A percentile compares a stretch with the other conserved stretches of the same genome.
Conservation (phyloP, 768 basidiomycete species). For the Hortiboletus flavorubellus region DNA sequence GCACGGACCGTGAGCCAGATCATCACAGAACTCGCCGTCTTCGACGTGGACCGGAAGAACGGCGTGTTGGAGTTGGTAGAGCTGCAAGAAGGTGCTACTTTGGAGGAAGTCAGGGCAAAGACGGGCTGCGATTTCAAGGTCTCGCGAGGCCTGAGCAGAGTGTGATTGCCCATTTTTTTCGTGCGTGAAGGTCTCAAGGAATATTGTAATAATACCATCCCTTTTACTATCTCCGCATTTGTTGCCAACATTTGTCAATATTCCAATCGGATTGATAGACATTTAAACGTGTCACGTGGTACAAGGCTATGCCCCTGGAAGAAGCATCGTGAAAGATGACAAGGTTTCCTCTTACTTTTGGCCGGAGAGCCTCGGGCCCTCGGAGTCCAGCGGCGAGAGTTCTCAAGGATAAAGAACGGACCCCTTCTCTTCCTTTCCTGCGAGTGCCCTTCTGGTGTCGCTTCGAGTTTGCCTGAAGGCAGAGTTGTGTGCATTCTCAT, state of each 20-base stretch:
- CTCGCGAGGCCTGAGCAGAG: conserved; percentile 45
- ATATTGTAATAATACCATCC: conserved; percentile 11
- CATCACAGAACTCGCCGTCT: conserved; percentile 90
- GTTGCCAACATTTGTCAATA: background rate
- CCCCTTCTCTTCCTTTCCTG: background rate
- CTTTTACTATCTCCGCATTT: background rate
- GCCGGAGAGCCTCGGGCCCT: too few relatives aligned
- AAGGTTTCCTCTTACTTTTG: background rate
- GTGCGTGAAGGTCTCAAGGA: background rate
- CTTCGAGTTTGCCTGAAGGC: conserved; percentile 5
- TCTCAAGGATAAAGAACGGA: conserved; percentile 14
- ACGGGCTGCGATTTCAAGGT: conserved; percentile 83
- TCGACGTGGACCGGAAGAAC: conserved; percentile 75
- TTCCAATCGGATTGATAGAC: background rate
- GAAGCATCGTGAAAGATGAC: background rate
- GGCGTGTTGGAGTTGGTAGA: conserved; percentile 77
- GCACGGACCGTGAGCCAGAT: conserved; percentile 86
- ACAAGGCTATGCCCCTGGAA: background rate
- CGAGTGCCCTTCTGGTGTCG: background rate
- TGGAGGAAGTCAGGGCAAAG: conserved; percentile 84
- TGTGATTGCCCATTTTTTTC: conserved; percentile 30
- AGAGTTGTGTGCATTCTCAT: conserved; percentile 3
- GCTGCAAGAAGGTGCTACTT: conserved; percentile 75
- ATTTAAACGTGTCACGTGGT: background rate
- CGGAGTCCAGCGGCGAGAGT: too few relatives aligned